These are phyloP conservation scores for Bimuria novae-zelandiae DNA, from an alignment of 2,329 filamentous ascomycete species.

Conservation along the genomic window DNA sequence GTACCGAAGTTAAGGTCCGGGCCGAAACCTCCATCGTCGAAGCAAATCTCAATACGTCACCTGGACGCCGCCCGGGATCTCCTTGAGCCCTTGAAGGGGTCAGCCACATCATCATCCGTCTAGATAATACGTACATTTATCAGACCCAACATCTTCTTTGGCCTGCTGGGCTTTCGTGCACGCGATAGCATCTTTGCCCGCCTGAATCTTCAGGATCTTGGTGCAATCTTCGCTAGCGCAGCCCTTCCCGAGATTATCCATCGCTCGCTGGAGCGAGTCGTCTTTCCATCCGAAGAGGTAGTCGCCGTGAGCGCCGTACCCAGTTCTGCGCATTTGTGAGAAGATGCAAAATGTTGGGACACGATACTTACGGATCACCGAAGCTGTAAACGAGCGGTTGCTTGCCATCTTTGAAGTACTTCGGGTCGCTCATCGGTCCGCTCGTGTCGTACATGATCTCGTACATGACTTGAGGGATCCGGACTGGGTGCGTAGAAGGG, in stretches of 20 bases:
- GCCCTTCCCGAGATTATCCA: slow-evolving; percentile 21
- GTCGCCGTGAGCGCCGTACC: slow-evolving; percentile 31
- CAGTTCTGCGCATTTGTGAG: slow-evolving; percentile 16
- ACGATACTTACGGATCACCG: slow-evolving; percentile 46
- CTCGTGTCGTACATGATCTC: slow-evolving; percentile 52
- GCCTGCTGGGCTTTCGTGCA: slow-evolving; percentile 28
- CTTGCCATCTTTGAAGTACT: slow-evolving; percentile 28
- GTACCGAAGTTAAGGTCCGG: too few relatives aligned
- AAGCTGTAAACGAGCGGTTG: slow-evolving; percentile 38
- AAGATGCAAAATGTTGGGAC: background rate
- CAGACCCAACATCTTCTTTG: slow-evolving; percentile 22
- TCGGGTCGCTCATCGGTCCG: slow-evolving; percentile 25
- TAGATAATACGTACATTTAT: slow-evolving; percentile 17
- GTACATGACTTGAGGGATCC: slow-evolving; percentile 54
- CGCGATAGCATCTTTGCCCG: slow-evolving; percentile 24
- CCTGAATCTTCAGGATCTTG: slow-evolving; percentile 22
- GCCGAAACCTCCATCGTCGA: too few relatives aligned
- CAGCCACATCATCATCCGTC: background rate
- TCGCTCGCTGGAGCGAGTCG: slow-evolving; percentile 24
- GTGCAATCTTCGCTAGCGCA: slow-evolving; percentile 25
- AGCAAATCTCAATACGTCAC: background rate
- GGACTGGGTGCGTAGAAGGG: slow-evolving; percentile 49
- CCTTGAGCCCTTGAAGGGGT: slow-evolving; percentile 16
- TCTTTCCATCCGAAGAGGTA: slow-evolving; percentile 28
- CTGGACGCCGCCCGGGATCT: slow-evolving; percentile 15